Conservation (phyloP, 768 basidiomycete genomes). For the Mrakia frigida region DNA sequence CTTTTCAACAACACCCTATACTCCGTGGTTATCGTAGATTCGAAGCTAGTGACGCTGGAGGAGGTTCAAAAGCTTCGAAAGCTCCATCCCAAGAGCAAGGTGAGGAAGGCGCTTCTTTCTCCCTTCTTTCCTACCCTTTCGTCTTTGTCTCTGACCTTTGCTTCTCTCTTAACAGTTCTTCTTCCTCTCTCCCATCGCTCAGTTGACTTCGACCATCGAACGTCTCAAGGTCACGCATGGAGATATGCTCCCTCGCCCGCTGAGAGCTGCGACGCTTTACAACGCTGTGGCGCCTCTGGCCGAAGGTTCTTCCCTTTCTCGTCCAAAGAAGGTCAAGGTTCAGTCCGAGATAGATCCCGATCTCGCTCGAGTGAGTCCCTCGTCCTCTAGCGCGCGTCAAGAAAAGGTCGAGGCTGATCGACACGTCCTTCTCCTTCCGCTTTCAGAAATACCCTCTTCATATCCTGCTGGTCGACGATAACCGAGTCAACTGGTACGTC, state of each 20-base stretch:
- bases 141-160: too few relatives aligned
- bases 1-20: too few relatives aligned
- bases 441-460: slow-evolving; percentile 11
- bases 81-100: too few relatives aligned
- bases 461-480: slow-evolving; percentile 28
- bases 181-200: background rate
- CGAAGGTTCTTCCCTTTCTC: too few relatives aligned
- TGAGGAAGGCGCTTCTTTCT: too few relatives aligned
- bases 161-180: slow-evolving; percentile 9
- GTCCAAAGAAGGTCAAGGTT: background rate
- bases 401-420: background rate
- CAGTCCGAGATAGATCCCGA: slow-evolving; percentile 14
- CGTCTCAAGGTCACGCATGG: background rate
- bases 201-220: background rate
- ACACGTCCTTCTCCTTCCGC: background rate
- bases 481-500: slow-evolving; percentile 24
- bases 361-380: background rate
- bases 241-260: background rate
- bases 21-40: too few relatives aligned
- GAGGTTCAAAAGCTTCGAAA: too few relatives aligned
- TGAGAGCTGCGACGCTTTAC: background rate
- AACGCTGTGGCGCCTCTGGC: background rate
- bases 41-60: too few relatives aligned
- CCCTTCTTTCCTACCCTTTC: too few relatives aligned
- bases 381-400: background rate